Base-by-base conservation (phyloP, 2,329 filamentous ascomycete species). In the Sporothrix sp. region DNA sequence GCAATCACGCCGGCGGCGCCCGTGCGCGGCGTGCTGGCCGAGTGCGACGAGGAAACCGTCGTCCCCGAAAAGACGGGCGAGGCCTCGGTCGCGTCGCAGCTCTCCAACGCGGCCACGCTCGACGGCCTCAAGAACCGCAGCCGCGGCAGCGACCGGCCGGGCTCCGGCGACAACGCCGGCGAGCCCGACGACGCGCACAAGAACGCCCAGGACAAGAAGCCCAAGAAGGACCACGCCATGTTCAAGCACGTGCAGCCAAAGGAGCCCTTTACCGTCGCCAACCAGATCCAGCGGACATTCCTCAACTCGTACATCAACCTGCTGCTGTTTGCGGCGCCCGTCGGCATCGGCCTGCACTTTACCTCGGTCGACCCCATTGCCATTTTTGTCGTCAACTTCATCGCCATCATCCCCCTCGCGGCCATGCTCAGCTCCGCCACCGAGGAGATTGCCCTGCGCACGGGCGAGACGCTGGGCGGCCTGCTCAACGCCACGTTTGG, bases 401-500 rank as follows among this genome's bases (percentile, higher is more conserved):
- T 96, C 56, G 91, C 90, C 54, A 95, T 95, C 58, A 82, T 95
- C 48, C 89, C 89, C 0, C 74, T 95, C 38, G 89, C 89, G 8
- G 85, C 83, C 11, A 82, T 94, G 72, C 73, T 95, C 20, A 82
- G 84, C 59, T 91, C 84, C 58, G 85, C 86, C 1, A 95, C 91
- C 0, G 91, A 97, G 65, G 89, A 95, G 65, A 84, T 96, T 57
- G 86, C 90, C 3, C 68, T 90, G 49, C 76, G 82, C 52, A 84
- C 82, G 0, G 89, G 90, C 45, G 89, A 96, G 65, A 90, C 87
- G 0, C 70, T 95, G 2, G 91, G 91, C 55, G 91, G 90, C 51
- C 71, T 97, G 32, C 74, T 96, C 51, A 96, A 96, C 61, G 90
- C 90, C 7, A 85, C 85, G 2, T 96, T 96, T 64, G 91, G 82